phyloP scores from a whole-genome alignment of 768 basidiomycete genomes.

The Hemileccinum rubropunctum region DNA sequence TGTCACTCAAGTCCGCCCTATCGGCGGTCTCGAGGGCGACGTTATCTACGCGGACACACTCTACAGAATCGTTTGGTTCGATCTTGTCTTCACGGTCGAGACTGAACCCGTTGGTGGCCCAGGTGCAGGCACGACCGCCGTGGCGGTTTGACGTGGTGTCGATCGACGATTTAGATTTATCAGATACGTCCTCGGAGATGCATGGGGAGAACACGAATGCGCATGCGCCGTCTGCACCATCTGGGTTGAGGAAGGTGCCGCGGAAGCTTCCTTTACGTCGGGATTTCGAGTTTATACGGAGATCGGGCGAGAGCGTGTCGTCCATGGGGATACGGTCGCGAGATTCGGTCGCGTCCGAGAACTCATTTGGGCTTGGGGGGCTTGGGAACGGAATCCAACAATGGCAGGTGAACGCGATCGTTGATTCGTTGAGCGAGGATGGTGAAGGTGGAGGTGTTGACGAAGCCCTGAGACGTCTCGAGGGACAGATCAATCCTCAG shows the following conservation, averaged over 20 bases:
- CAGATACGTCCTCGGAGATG: slow-evolving; percentile 66
- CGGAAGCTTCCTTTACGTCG: slow-evolving; percentile 69
- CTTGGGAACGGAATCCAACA: slow-evolving; percentile 51
- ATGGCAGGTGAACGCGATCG: slow-evolving; percentile 80
- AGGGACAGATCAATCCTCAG: slow-evolving; percentile 80
- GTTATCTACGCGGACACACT: slow-evolving; percentile 29
- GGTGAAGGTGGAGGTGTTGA: slow-evolving; percentile 80
- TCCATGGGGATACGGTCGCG: slow-evolving; percentile 74
- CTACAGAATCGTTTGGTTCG: slow-evolving; percentile 34
- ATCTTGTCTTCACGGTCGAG: slow-evolving; percentile 29
- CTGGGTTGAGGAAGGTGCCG: slow-evolving; percentile 52
- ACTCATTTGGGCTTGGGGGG: slow-evolving; percentile 39
- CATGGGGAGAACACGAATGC: slow-evolving; percentile 34
- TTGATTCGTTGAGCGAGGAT: slow-evolving; percentile 72
- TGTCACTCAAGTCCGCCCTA: slow-evolving; percentile 24
- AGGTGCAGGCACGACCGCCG: slow-evolving; percentile 39
- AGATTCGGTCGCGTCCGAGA: slow-evolving; percentile 54
- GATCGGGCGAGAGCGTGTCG: slow-evolving; percentile 68
- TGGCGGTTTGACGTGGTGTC: slow-evolving; percentile 74
- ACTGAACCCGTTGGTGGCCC: slow-evolving; percentile 32
- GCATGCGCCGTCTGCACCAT: slow-evolving; percentile 32
- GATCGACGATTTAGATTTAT: slow-evolving; percentile 78
- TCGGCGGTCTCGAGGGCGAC: slow-evolving; percentile 19
- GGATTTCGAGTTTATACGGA: slow-evolving; percentile 77
- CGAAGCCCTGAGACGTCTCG: slow-evolving; percentile 73